Percentiles rank a stretch among this genome's conserved stretches.
Evolutionary conservation across 257 asterid genomes (phyloP).

Genomic region (Solanum phureja): DNA sequence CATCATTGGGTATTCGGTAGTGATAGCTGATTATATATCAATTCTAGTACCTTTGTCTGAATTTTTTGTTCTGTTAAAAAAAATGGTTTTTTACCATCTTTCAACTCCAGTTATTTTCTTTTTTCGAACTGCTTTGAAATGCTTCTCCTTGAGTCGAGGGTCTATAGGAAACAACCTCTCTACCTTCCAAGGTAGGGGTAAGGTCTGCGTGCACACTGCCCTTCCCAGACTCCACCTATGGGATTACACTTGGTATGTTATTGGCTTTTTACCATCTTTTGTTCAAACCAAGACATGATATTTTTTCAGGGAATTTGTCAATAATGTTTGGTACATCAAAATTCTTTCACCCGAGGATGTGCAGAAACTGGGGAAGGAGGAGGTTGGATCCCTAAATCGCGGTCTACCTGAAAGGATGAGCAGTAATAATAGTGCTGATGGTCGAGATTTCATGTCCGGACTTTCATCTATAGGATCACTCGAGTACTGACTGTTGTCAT

Average conservation of each 20-base stretch:
- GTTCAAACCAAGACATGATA: background rate
- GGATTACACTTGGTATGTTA: background rate
- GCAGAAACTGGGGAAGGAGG: conserved; percentile 64
- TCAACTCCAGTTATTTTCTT: background rate
- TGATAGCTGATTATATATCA: too few species aligned
- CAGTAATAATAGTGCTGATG: conserved; percentile 25
- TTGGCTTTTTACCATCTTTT: background rate
- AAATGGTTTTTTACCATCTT: too few species aligned
- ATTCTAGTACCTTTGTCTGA: too few species aligned
- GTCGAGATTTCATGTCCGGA: conserved; percentile 41
- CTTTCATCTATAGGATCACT: conserved; percentile 67
- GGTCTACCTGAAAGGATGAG: conserved; percentile 35
- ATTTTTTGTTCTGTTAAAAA: too few species aligned
- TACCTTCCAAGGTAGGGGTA: background rate
- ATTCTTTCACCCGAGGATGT: conserved; percentile 94
- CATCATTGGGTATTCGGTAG: too few species aligned
- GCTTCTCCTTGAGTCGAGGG: background rate
- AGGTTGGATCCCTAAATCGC: conserved; percentile 36
- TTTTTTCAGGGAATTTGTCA: conserved; percentile 72
- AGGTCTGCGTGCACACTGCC: background rate
- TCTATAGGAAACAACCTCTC: background rate
- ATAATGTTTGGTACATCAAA: conserved; percentile 94
- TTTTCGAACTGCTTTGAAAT: background rate
- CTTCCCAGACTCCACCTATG: background rate
- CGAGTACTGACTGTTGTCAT: conserved; percentile 29